Base-by-base conservation (phyloP, 495 filamentous ascomycete genomes). In the Hyaloscypha hepaticicola region DNA sequence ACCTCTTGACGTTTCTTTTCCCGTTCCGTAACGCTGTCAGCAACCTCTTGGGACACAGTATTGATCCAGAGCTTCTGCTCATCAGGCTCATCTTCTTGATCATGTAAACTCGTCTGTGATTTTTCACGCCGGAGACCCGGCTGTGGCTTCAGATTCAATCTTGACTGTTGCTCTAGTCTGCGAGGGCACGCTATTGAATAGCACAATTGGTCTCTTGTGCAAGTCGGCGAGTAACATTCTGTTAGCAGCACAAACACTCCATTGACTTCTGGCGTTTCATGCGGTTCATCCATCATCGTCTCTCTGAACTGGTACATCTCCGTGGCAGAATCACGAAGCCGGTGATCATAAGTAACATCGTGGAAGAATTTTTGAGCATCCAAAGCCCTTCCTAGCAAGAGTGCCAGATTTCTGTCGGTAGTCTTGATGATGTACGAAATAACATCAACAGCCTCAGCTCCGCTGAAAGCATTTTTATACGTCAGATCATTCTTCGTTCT, bases 11-110 rank as follows among this genome's bases (percentile, higher is more conserved):
- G 86, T 77, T 97, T 98, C 86, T 96, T 96, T 73, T 99, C 95
- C 64, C 83, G 85, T 64, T 99, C 96, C 49, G 85, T 83, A 31
- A 97, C 86, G 72, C 86, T 87, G 70, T 97, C 93, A 0, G 93
- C 92, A 66, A 99, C 79, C 74, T 98, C 96, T 76, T 98, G 93
- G 0, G 93, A 88, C 22, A 99, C 96, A 58, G 92, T 97, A 73
- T 97, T 97, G 76, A 99, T 99, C 96, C 96, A 99, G 51, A 99
- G 83, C 75, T 98, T 98, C 76, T 98, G 95, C 70, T 98, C 93
- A 73, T 98, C 94, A 16, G 88, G 89, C 74, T 93, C 87, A 55
- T 95, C 92, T 41, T 41, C 38, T 49, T 82, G 87, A 65, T 90
- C 91, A 70, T 96, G 92, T 69, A 98, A 82, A 81, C 90, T 93